Evolutionary conservation across 257 asterid genomes (phyloP).

Genomic region (Ilex asprella): DNA sequence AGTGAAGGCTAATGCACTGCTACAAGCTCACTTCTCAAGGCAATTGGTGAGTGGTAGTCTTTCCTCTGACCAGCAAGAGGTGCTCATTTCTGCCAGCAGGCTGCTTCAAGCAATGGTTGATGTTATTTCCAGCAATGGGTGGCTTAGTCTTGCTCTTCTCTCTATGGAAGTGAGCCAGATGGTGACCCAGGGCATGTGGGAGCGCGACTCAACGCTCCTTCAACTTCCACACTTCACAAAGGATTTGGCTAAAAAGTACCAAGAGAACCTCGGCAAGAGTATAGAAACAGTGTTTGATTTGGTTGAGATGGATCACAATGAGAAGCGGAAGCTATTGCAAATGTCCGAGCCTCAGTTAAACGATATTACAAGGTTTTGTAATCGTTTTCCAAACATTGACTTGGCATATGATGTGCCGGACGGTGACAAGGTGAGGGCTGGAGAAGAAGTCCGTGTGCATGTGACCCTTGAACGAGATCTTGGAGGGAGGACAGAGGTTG

Average conservation of each 20-base stretch:
- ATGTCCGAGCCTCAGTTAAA: conserved; percentile 43
- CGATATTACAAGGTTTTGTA: conserved; percentile 51
- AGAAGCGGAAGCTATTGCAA: conserved; percentile 48
- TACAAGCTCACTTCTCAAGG: conserved; percentile 55
- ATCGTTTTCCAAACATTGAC: conserved; percentile 52
- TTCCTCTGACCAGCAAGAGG: conserved; percentile 51
- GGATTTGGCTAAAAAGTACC: conserved; percentile 34
- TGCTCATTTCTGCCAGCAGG: conserved; percentile 40
- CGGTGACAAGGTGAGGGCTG: conserved; percentile 26
- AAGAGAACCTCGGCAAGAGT: conserved; percentile 39
- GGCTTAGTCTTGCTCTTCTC: conserved; percentile 55
- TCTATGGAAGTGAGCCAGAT: conserved; percentile 61
- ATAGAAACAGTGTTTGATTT: conserved; percentile 44
- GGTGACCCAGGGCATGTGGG: conserved; percentile 67
- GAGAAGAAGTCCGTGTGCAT: conserved; percentile 32
- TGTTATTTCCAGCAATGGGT: conserved; percentile 59
- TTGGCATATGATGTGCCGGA: conserved; percentile 34
- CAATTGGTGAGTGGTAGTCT: conserved; percentile 44
- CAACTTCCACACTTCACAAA: too few species aligned
- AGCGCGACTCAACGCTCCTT: conserved; percentile 35
- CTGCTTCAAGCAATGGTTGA: conserved; percentile 63
- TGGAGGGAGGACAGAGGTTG: conserved; percentile 44
- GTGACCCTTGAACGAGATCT: conserved; percentile 49
- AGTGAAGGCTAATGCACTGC: conserved; percentile 49
- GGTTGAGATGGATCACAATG: conserved; percentile 53